These are phyloP conservation scores for Alternaria sp. DNA, from an alignment of 2,329 filamentous ascomycete genomes.

Conservation along the genomic window DNA sequence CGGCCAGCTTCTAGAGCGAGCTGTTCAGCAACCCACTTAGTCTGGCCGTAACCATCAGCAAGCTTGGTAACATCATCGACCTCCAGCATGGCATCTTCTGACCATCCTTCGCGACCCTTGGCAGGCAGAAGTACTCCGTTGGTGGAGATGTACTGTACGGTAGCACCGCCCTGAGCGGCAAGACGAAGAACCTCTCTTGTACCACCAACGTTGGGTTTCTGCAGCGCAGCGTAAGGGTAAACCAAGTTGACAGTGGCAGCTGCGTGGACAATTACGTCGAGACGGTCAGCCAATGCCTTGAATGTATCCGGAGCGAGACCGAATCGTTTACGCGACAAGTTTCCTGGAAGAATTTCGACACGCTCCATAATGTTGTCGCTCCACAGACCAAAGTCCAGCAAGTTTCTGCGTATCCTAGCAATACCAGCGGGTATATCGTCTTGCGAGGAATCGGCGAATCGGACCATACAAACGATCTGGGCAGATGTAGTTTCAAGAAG, in stretches of 20 bases:
- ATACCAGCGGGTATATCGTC: slow-evolving; percentile 71
- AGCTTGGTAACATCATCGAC: slow-evolving; percentile 73
- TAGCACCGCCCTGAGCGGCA: slow-evolving; percentile 70
- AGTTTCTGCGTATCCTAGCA: slow-evolving; percentile 74
- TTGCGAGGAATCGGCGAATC: slow-evolving; percentile 71
- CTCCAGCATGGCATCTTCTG: slow-evolving; percentile 70
- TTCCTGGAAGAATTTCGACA: slow-evolving; percentile 76
- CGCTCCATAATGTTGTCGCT: slow-evolving; percentile 78
- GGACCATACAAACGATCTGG: slow-evolving; percentile 74
- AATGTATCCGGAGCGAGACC: slow-evolving; percentile 72
- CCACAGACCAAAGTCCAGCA: slow-evolving; percentile 81
- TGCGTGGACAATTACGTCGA: slow-evolving; percentile 78
- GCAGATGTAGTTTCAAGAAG: slow-evolving; percentile 72
- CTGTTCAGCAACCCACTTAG: slow-evolving; percentile 82
- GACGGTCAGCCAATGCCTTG: slow-evolving; percentile 66
- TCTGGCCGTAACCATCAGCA: slow-evolving; percentile 77
- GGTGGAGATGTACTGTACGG: slow-evolving; percentile 79
- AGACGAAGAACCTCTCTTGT: slow-evolving; percentile 76
- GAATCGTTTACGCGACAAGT: slow-evolving; percentile 71
- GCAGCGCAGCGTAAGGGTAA: slow-evolving; percentile 79
- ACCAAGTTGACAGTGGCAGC: slow-evolving; percentile 77
- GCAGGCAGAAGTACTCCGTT: slow-evolving; percentile 80
- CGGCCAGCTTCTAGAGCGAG: slow-evolving; percentile 73
- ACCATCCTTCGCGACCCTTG: slow-evolving; percentile 66
- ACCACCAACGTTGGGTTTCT: slow-evolving; percentile 78